These are phyloP conservation scores for Trichophyton simii DNA, from an alignment of 2,329 filamentous ascomycete genomes.

Conservation along the genomic window DNA sequence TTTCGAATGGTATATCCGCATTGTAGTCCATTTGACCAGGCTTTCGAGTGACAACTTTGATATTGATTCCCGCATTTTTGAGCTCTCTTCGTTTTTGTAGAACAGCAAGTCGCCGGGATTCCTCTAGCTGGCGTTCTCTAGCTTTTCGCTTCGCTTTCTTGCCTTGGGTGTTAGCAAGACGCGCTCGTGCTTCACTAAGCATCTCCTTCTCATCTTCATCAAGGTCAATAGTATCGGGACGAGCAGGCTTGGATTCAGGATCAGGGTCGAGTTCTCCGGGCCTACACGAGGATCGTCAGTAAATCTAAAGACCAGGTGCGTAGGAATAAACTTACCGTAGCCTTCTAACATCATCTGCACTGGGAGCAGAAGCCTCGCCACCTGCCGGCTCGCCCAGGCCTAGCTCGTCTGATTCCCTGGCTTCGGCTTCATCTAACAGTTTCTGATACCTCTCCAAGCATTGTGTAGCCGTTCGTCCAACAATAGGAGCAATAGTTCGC, in stretches of 20 bases:
- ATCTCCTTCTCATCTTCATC: slow-evolving; percentile 99
- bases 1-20: slow-evolving; percentile 96
- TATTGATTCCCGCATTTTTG: slow-evolving; percentile 95
- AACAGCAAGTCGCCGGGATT: slow-evolving; percentile 77
- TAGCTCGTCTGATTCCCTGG: slow-evolving; percentile 67
- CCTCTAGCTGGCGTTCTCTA: slow-evolving; percentile 85
- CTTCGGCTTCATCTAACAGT: slow-evolving; percentile 87
- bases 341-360: slow-evolving; percentile 79
- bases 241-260: slow-evolving; percentile 86
- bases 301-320: neutral
- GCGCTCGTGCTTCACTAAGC: slow-evolving; percentile 91
- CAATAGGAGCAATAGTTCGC: slow-evolving; percentile 94
- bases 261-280: slow-evolving; percentile 96
- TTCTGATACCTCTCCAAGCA: slow-evolving; percentile 96
- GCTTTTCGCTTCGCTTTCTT: slow-evolving; percentile 99
- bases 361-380: slow-evolving; percentile 74
- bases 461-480: slow-evolving; percentile 91
- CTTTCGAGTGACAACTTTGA: slow-evolving; percentile 85
- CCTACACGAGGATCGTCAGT: slow-evolving; percentile 18
- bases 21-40: slow-evolving; percentile 99
- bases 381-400: slow-evolving; percentile 76
- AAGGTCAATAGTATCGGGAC: slow-evolving; percentile 92
- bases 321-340: slow-evolving; percentile 41
- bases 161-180: slow-evolving; percentile 92
- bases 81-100: slow-evolving; percentile 92